Percentiles rank a stretch among this genome's conserved stretches.
Evolutionary conservation across 352 stramenopile genomes (phyloP).

Genomic region (Globisporangium ultimum): DNA sequence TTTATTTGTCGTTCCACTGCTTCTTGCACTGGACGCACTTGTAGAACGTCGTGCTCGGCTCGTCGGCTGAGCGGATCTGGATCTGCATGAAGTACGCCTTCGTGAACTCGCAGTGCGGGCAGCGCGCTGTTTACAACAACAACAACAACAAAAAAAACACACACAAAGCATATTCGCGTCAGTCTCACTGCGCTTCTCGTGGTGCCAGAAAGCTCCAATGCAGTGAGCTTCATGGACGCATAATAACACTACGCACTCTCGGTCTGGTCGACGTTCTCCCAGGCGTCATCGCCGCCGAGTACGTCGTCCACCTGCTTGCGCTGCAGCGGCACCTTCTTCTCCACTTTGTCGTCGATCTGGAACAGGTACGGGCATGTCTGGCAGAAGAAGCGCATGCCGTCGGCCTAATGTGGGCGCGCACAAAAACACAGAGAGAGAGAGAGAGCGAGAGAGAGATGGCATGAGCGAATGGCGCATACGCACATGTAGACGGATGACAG

Average conservation of each 20-base stretch:
- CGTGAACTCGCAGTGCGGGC: conserved; percentile 93
- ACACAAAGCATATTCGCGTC: too few relatives aligned
- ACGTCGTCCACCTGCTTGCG: conserved; percentile 99
- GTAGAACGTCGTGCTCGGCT: conserved; percentile 99
- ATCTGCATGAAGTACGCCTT: conserved; percentile 99
- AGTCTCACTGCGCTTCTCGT: too few relatives aligned
- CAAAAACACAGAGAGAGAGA: conserved; percentile 1
- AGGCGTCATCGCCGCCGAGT: conserved; percentile 95
- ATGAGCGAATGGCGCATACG: background rate
- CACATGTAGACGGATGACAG: conserved; percentile 6
- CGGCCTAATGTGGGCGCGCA: conserved; percentile 31
- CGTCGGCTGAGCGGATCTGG: conserved; percentile 98
- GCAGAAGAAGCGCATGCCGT: conserved; percentile 90
- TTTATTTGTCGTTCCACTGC: conserved; percentile 93
- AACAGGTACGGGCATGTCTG: conserved; percentile 88
- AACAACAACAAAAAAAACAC: background rate
- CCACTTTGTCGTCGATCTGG: conserved; percentile 85
- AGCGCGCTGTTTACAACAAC: conserved; percentile 64
- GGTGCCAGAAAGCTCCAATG: background rate
- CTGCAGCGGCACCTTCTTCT: conserved; percentile 90
- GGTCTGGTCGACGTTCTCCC: conserved; percentile 99
- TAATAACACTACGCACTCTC: conserved; percentile 55
- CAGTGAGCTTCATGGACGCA: background rate
- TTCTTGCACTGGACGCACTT: conserved; percentile 98
- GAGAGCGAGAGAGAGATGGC: conserved; percentile 3